Percentiles rank a stretch among this genome's conserved stretches.
These are phyloP conservation scores for Caryocar brasiliense DNA, from an alignment of 441 rosid species.

Conservation along the genomic window DNA sequence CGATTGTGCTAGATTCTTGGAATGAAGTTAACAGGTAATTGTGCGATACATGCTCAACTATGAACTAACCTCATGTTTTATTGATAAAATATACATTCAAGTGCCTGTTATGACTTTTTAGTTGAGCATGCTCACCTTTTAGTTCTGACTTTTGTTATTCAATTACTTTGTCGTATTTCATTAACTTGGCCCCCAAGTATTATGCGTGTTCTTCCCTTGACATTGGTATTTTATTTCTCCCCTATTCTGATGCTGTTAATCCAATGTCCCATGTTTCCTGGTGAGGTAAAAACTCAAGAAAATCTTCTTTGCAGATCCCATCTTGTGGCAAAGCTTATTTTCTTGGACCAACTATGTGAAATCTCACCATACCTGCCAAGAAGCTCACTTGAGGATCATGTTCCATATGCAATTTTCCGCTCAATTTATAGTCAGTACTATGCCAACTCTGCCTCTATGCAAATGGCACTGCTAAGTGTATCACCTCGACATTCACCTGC, in stretches of 20 bases:
- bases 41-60: neutral
- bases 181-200: no score
- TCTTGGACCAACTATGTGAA: constrained; percentile 93
- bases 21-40: constrained; percentile 73
- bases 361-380: constrained; percentile 85
- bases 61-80: no score
- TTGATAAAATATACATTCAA: neutral
- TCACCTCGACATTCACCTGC: constrained; percentile 84
- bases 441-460: constrained; percentile 59
- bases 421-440: constrained; percentile 90
- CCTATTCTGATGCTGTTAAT: no score
- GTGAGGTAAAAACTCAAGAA: neutral
- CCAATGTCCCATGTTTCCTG: neutral
- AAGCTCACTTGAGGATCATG: constrained; percentile 74
- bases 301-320: constrained; percentile 55
- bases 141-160: no score
- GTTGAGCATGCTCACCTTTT: no score
- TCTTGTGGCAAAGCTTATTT: constrained; percentile 85
- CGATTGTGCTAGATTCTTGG: constrained; percentile 82
- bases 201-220: no score
- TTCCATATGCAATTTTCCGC: constrained; percentile 78
- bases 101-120: neutral
- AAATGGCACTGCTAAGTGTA: constrained; percentile 37
- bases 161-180: no score
- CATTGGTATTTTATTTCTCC: no score